Base-by-base conservation (phyloP, 2,329 filamentous ascomycete species). In the Aphanocladium album region DNA sequence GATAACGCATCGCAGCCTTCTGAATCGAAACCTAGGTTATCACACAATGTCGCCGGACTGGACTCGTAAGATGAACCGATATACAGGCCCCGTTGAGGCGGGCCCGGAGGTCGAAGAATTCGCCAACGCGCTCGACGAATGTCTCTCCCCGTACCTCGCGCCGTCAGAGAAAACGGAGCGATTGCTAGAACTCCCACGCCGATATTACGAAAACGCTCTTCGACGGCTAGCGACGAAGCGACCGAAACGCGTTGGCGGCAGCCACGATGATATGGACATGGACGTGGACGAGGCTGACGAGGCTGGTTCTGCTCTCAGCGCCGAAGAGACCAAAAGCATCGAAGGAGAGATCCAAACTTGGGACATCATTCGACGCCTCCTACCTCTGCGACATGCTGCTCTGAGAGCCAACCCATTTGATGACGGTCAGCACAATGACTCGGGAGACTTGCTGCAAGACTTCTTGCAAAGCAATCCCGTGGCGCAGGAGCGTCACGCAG, bases 281-380 rank as follows among this genome's bases (percentile, higher is more conserved):
- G 83, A 87, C 54, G 67, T 81, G 8, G 84, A 87, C 63, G 82
- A 83, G 45, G 71, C 69, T 45, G 78, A 80, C 17, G 70, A 74
- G 30, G 68, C 68, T 64, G 55, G 64, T 62, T 50, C 65, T 65
- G 61, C 67, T 67, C 45, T 63, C 63, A 60, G 66, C 5, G 35
- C 62, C 19, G 67, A 69, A 16, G 67, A 73, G 52, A 68, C 66
- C 53, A 70, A 64, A 82, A 69, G 83, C 60, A 89, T 91, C 81
- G 87, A 96, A 73, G 83, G 89, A 64, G 95, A 99, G 74, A 85
- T 87, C 45, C 91, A 96, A 68, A 95, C 92, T 0, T 99, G 95
- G 95, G 88, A 96, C 69, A 80, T 98, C 30, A 77, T 98, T 62
- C 83, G 86, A 53, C 83, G 90, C 43, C 79, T 96, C 63, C 81